Base-by-base conservation (phyloP, 192 early-diverging fungal genomes). In the Backusella tuberculispora region DNA sequence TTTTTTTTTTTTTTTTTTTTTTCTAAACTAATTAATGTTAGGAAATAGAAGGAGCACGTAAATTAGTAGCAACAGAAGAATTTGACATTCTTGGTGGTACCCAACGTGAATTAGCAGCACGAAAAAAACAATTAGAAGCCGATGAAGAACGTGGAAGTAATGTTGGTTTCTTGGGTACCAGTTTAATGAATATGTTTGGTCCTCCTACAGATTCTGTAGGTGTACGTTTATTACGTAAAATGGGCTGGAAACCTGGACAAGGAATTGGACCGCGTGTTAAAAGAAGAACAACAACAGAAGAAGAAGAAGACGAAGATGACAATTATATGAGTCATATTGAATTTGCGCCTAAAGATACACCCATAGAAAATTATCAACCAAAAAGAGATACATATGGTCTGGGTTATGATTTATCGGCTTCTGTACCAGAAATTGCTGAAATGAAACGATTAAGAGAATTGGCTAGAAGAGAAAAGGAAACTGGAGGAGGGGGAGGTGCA, bases 171-270 rank as follows among this genome's bases (percentile, higher is more conserved):
- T 63, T 78, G 14, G 71, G 37, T 12, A 45, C 71, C 6, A 64
- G 41, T 74, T 91, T 45, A 78, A 89, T 46, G 83, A 87, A 90
- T 63, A 75, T 94, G 38, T 76, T 94, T 34, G 83, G 85, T 3
- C 92, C 92, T 15, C 74, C 85, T 9, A 83, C 85, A 37, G 93
- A 93, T 43, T 83, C 91, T 1, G 77, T 88, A 3, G 88, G 88
- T 48, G 79, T 75, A 15, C 84, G 85, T 46, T 74, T 98, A 6
- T 80, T 98, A 77, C 80, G 88, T 15, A 81, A 85, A 60, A 94
- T 97, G 95, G 96, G 95, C 0, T 96, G 95, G 94, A 87, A 91
- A 63, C 88, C 93, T 45, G 96, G 95, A 5, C 93, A 96, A 70
- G 93, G 92, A 1, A 86, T 97, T 44, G 96, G 96, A 4, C 89